phyloP scores from a whole-genome alignment of 495 filamentous ascomycete genomes.

The Xylaria longipes region DNA sequence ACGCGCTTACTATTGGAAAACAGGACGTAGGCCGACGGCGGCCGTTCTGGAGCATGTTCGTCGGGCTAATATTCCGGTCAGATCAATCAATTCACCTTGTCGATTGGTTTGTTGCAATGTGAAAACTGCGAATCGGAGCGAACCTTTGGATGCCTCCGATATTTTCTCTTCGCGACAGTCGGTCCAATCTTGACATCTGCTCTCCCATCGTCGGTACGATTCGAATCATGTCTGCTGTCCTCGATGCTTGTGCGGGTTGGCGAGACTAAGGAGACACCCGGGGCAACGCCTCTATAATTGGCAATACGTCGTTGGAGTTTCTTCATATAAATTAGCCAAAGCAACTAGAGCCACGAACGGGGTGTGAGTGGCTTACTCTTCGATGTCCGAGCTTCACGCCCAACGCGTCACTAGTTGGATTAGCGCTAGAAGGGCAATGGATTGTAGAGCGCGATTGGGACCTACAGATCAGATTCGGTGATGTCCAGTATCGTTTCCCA shows the following conservation, averaged over 20 bases:
- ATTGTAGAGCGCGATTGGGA: conserved; percentile 7
- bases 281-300: conserved; percentile 64
- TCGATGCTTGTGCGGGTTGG: conserved; percentile 47
- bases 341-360: conserved; percentile 10
- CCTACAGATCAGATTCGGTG: conserved; percentile 79
- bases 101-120: neutral
- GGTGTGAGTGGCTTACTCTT: conserved; percentile 59
- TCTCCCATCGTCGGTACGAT: conserved; percentile 40
- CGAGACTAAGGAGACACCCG: conserved; percentile 51
- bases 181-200: conserved; percentile 43
- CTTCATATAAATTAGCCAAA: conserved; percentile 39
- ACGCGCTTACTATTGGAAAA: conserved; percentile 76
- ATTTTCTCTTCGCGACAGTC: conserved; percentile 68
- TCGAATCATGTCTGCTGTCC: conserved; percentile 43
- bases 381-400: conserved; percentile 80
- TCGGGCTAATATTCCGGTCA: conserved; percentile 59
- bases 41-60: conserved; percentile 77
- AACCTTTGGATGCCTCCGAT: conserved; percentile 80
- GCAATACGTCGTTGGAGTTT: conserved; percentile 60
- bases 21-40: conserved; percentile 81
- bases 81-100: conserved; percentile 7
- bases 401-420: conserved; percentile 61
- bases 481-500: conserved; percentile 83
- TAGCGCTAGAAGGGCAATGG: conserved; percentile 13
- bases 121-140: conserved; percentile 29